Conservation (phyloP, 2,329 filamentous ascomycete genomes). For the Verticillium alfalfae region DNA sequence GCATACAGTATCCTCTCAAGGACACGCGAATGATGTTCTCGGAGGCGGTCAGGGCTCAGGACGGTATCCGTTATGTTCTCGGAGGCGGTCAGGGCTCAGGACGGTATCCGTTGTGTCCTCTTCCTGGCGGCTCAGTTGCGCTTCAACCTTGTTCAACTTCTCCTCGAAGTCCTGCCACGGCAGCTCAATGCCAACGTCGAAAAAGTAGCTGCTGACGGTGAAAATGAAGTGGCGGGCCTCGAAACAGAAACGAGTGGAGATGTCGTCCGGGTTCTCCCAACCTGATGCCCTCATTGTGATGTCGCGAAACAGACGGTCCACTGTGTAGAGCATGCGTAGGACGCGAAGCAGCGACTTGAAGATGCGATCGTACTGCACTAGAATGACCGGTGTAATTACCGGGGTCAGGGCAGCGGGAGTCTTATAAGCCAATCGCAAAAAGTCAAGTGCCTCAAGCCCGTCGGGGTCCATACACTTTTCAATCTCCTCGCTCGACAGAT, state of each 20-base stretch:
- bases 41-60: constrained; percentile 61
- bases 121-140: constrained; percentile 25
- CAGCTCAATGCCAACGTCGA: constrained; percentile 68
- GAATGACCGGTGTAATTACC: constrained; percentile 64
- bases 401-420: constrained; percentile 65
- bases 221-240: constrained; percentile 78
- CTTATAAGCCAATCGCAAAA: constrained; percentile 80
- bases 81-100: constrained; percentile 61
- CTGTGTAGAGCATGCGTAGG: constrained; percentile 72
- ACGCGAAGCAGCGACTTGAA: constrained; percentile 77
- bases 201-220: constrained; percentile 69
- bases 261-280: constrained; percentile 28
- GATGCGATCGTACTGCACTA: constrained; percentile 78
- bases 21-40: constrained; percentile 64
- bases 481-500: constrained; percentile 73
- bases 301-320: constrained; percentile 59
- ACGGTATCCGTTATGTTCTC: constrained; percentile 36
- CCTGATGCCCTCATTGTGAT: constrained; percentile 33
- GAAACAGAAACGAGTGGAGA: constrained; percentile 57
- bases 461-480: constrained; percentile 77
- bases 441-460: constrained; percentile 85
- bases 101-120: constrained; percentile 36
- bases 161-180: constrained; percentile 68
- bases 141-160: constrained; percentile 60
- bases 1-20: constrained; percentile 72